phyloP scores from a whole-genome alignment of 1,284 basidiomycete species.

The Leccinum brunneo-olivaceum region DNA sequence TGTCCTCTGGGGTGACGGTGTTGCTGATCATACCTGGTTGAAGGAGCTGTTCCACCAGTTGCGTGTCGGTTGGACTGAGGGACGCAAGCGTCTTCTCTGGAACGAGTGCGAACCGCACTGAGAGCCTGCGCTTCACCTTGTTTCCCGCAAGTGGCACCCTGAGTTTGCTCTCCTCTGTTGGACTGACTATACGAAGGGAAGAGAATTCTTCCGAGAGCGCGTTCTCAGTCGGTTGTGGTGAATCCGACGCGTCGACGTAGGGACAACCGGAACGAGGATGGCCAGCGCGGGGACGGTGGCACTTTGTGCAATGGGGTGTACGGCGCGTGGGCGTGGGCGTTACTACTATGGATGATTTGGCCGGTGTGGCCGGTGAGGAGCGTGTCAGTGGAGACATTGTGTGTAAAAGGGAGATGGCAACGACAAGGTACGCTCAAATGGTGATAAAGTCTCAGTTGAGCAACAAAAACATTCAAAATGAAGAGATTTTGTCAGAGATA shows the following conservation, averaged over 20 bases:
- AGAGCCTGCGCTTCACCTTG: slow-evolving; percentile 17
- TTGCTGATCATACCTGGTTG: slow-evolving; percentile 29
- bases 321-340: slow-evolving; percentile 32
- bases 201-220: slow-evolving; percentile 24
- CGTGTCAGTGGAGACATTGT: slow-evolving; percentile 27
- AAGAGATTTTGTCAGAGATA: not conserved
- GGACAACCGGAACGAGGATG: slow-evolving; percentile 57
- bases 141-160: slow-evolving; percentile 1
- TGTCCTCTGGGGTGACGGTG: slow-evolving; percentile 15
- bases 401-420: too few species aligned
- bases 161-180: slow-evolving; percentile 14
- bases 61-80: slow-evolving; percentile 24
- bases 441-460: too few species aligned
- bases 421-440: too few species aligned
- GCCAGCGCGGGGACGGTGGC: slow-evolving; percentile 45
- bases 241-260: slow-evolving; percentile 23
- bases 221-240: slow-evolving; percentile 10
- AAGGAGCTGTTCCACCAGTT: slow-evolving; percentile 28
- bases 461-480: not conserved
- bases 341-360: slow-evolving; percentile 13
- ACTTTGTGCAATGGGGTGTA: slow-evolving; percentile 44
- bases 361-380: slow-evolving; percentile 27
- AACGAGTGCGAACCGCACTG: slow-evolving; percentile 29
- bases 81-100: slow-evolving; percentile 30
- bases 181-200: slow-evolving; percentile 27